These are phyloP conservation scores for Cicer chorassanicum DNA, from an alignment of 306 rosid species.

Conservation along the genomic window DNA sequence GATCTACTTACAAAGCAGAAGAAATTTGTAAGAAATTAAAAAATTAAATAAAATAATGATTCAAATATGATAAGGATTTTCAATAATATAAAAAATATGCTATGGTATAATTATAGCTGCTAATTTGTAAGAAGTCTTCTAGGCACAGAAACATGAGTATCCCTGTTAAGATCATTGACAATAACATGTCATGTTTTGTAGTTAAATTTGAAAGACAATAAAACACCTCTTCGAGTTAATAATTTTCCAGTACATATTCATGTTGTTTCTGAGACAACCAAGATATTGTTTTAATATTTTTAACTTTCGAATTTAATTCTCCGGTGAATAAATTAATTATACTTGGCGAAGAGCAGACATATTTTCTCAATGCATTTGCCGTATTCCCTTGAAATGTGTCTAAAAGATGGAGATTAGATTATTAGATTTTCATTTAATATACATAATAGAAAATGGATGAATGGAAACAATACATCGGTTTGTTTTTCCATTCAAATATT, in stretches of 20 bases:
- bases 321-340: constrained; percentile 13
- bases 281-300: background rate
- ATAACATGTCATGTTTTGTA: background rate
- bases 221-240: constrained; percentile 33
- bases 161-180: background rate
- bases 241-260: constrained; percentile 5
- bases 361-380: background rate
- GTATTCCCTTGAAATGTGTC: constrained; percentile 1
- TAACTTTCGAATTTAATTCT: constrained; percentile 16
- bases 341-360: background rate
- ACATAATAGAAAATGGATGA: too few relatives aligned
- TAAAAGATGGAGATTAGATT: too few relatives aligned
- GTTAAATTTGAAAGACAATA: constrained; percentile 22
- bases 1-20: too few relatives aligned
- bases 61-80: too few relatives aligned
- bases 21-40: too few relatives aligned
- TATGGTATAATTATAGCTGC: background rate
- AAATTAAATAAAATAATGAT: too few relatives aligned
- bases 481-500: too few relatives aligned
- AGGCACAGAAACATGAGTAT: background rate
- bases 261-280: constrained; percentile 15
- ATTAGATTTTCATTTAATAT: too few relatives aligned
- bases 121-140: too few relatives aligned
- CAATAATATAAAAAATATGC: background rate
- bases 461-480: too few relatives aligned